Evolutionary conservation across 2,329 filamentous ascomycete species (phyloP).

Genomic region (Diaporthe citrichinensis): DNA sequence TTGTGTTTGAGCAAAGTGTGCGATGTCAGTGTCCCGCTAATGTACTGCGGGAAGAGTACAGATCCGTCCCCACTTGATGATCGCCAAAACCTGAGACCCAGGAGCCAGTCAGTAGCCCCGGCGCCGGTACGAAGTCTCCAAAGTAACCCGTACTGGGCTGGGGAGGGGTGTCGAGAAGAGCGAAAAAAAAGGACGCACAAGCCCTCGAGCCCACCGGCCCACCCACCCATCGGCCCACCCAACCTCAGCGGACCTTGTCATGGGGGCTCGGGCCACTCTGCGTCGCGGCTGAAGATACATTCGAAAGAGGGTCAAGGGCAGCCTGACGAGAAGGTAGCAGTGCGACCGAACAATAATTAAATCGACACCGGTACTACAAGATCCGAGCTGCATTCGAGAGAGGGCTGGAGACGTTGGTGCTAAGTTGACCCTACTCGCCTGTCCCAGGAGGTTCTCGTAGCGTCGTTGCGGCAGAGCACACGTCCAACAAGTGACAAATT

Average conservation of each 20-base stretch:
- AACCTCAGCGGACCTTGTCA: slow-evolving; percentile 13
- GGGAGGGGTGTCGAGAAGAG: slow-evolving; percentile 30
- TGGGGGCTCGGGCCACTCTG: slow-evolving; percentile 29
- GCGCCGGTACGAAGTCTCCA: slow-evolving; percentile 24
- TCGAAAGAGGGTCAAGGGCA: slow-evolving; percentile 6
- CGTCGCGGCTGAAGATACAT: slow-evolving; percentile 19
- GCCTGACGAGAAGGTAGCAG: slow-evolving; percentile 4
- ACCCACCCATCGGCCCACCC: slow-evolving; percentile 14
- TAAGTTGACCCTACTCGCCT: neutral
- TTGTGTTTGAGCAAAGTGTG: slow-evolving; percentile 8
- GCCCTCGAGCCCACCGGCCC: slow-evolving; percentile 19
- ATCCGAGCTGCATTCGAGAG: neutral
- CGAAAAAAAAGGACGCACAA: slow-evolving; percentile 40
- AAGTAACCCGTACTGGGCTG: slow-evolving; percentile 18
- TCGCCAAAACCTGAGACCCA: slow-evolving; percentile 36
- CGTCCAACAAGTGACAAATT: slow-evolving; percentile 12
- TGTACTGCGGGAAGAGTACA: slow-evolving; percentile 38
- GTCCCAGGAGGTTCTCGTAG: neutral
- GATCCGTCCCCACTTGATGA: slow-evolving; percentile 38
- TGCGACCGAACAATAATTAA: slow-evolving; percentile 25
- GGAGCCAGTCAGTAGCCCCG: slow-evolving; percentile 36
- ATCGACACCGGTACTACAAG: slow-evolving; percentile 24
- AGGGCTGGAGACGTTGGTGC: neutral
- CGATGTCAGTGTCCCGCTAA: slow-evolving; percentile 29
- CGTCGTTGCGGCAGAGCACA: neutral